Conservation (phyloP, 2,329 filamentous ascomycete species). For the Colletotrichum orbiculare region DNA sequence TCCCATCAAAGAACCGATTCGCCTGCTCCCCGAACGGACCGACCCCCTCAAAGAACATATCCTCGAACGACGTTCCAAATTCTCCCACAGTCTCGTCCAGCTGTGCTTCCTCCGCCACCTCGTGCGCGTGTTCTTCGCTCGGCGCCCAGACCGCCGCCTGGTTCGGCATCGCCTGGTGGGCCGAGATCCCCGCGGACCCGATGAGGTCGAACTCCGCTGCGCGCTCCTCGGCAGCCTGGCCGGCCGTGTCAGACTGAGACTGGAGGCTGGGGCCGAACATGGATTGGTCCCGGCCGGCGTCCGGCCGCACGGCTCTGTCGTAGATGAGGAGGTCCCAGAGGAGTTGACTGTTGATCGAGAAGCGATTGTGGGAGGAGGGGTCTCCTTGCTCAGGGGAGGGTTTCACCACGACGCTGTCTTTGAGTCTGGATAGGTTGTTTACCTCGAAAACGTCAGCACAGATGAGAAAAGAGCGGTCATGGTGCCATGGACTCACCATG, state of each 20-base stretch:
- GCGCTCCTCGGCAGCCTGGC: conserved; percentile 24
- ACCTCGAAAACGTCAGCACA: conserved; percentile 25
- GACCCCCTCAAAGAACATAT: conserved; percentile 40
- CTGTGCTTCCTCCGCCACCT: conserved; percentile 6
- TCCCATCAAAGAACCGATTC: conserved; percentile 45
- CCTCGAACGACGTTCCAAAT: conserved; percentile 33
- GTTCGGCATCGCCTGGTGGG: conserved; percentile 49
- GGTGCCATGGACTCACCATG: conserved; percentile 38
- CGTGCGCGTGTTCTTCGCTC: conserved; percentile 38
- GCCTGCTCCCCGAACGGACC: conserved; percentile 40
- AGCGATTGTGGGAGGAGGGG: conserved; percentile 18
- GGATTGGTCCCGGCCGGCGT: conserved; percentile 39
- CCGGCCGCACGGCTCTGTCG: conserved; percentile 44
- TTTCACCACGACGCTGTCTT: conserved; percentile 44
- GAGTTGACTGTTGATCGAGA: conserved; percentile 48
- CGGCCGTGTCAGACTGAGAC: conserved; percentile 12
- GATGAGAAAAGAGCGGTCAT: background rate
- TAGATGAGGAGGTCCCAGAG: conserved; percentile 51
- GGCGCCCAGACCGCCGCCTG: conserved; percentile 49
- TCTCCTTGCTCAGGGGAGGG: background rate
- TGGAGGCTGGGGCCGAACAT: conserved; percentile 39
- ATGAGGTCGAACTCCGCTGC: conserved; percentile 49
- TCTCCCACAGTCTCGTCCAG: background rate
- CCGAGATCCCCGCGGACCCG: conserved; percentile 51
- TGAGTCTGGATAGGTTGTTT: conserved; percentile 44